Base-by-base conservation (phyloP, 148 eudicot species). In the Simmondsia chinensis region DNA sequence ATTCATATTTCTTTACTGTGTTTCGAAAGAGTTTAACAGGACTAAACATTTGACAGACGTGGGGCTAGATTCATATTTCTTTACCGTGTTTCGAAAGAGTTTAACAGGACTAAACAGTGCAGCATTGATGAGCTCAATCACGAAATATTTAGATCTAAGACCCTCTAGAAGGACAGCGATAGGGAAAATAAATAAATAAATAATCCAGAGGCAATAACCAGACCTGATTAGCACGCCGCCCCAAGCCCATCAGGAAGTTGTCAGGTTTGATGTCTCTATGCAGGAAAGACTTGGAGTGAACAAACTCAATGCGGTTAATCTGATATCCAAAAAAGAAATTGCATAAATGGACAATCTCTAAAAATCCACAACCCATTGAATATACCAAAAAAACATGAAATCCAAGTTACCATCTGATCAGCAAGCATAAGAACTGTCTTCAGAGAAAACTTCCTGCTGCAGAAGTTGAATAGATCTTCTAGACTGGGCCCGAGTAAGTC, bases 361-460 rank as follows among this genome's bases (percentile, higher is more conserved):
- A 3, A 1, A 32, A 11, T 14, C 1, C 9, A 23, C 25, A 0
- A 23, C 4, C 19, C 21, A 45, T 28, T 39, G 42, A 48, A 18
- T 47, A 28, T 14, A 23, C 29, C 8, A 31, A 22, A 13, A 31
- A 33, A 18, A 13, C 32, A 15, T 10, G 11, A 3, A 2, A 41
- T 33, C 22, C 20, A 37, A 58, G 25, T 37, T 53, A 84, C 97
- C 97, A 88, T 88, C 65, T 88, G 95, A 77, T 84, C 97, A n/a
- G 97, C 97, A 58, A 88, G 91, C 97, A 88, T 88, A 17, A 88
- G 78, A 72, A 88, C 94, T 19, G 96, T 88, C 78, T 88, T 88
- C 56, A 88, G 57, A 43, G 96, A 83, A 46, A 88, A 81, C 65
- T 84, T 88, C 69, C 97, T 69, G 59, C 84, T 88, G 69, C 97